Conservation (phyloP, 2,329 filamentous ascomycete species). For the Monilinia aucupariae region DNA sequence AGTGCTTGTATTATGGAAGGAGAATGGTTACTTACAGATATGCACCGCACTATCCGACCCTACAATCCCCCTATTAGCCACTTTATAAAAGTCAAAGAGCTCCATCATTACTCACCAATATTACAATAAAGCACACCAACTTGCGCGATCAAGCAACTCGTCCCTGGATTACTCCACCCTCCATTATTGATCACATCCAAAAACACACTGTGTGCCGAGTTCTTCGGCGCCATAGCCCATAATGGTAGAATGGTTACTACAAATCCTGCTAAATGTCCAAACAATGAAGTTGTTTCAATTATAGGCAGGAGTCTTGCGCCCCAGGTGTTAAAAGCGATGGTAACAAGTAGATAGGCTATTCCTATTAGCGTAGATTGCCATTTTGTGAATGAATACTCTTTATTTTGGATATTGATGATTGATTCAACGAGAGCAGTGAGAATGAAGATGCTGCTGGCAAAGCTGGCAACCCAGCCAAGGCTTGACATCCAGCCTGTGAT, state of each 20-base stretch:
- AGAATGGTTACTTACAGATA: constrained; percentile 32
- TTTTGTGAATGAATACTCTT: constrained; percentile 35
- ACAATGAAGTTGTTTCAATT: constrained; percentile 41
- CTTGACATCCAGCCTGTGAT: constrained; percentile 43
- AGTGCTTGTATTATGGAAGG: not conserved
- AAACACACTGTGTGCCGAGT: constrained; percentile 31
- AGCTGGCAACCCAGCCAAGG: constrained; percentile 42
- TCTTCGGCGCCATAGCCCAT: constrained; percentile 31
- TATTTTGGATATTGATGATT: constrained; percentile 35
- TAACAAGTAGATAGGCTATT: constrained; percentile 40
- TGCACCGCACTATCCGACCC: constrained; percentile 32
- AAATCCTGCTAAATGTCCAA: constrained; percentile 43
- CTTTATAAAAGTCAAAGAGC: not conserved
- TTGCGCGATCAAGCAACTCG: constrained; percentile 38
- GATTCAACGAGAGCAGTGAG: constrained; percentile 43
- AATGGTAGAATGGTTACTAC: constrained; percentile 41
- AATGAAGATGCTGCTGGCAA: constrained; percentile 40
- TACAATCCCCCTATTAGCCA: constrained; percentile 2
- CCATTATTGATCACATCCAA: constrained; percentile 34
- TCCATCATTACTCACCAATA: constrained; percentile 26
- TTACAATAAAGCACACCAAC: constrained; percentile 31
- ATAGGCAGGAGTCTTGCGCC: constrained; percentile 39
- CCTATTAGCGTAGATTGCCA: constrained; percentile 43
- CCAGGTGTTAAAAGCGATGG: constrained; percentile 42
- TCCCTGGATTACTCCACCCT: constrained; percentile 34